Base-by-base conservation (phyloP, 2,329 filamentous ascomycete species). In the Talaromyces sp. region DNA sequence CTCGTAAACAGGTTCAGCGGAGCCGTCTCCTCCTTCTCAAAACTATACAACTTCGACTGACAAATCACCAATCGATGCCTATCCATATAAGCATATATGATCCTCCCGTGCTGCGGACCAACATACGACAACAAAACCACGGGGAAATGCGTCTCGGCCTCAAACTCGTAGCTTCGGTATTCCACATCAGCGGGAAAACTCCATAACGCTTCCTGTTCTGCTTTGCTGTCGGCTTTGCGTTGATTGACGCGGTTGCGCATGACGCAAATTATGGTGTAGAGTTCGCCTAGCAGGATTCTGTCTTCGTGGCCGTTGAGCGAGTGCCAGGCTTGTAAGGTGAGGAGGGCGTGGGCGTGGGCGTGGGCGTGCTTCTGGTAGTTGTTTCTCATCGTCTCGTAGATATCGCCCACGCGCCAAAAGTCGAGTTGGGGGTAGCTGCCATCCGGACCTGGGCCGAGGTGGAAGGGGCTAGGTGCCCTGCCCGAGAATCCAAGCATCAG, bases 241-340 rank as follows among this genome's bases (percentile, higher is more conserved):
- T 34, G 53, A 22, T 58, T 58, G 25, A 38, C 53, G 8, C 53
- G 53, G 11, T 58, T 58, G 15, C 53, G 53, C 53, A 58, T 58
- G 34, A 15, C 53, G 29, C 29, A 31, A 19, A 58, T 34, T n/a
- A 58, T n/a, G 29, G 53, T 58, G 19, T 31, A 31, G n/a, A 58
- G 53, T 58, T 58, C 53, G 29, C 53, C 53, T 10, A 34, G 34
- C 2, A 58, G 34, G 27, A 58, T 58, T 10, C n/a, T n/a, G 19
- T 58, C 27, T 38, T 58, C 53, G 10, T 58, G 15, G 53, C 53
- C 27, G 34, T 38, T 11, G 19, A 58, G 34, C 19, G 53, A 25
- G 29, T 58, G 53, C 29, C 29, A 58, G 29, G 53, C 34, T 58
- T 58, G 53, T 11, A 58, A 17, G 7, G 29, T 58, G 3, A 58